phyloP scores from a whole-genome alignment of 176 grass and related monocot species.

The Thalia dealbata region DNA sequence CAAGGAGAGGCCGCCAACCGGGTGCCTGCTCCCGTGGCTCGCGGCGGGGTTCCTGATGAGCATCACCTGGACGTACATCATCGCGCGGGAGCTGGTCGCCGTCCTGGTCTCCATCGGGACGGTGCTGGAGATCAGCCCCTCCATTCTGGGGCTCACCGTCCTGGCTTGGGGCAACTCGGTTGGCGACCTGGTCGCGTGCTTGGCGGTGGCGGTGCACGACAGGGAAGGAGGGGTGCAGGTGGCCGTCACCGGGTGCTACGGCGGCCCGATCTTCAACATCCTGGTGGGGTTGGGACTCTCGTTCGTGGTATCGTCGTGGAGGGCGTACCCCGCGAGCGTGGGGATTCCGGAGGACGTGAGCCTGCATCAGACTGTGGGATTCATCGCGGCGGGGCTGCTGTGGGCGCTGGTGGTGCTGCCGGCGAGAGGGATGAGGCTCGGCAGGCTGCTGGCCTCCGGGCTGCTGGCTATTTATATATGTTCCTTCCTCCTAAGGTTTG shows the following conservation, averaged over 20 bases:
- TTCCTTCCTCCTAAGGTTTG: constrained; percentile 33
- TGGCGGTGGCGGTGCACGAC: constrained; percentile 38
- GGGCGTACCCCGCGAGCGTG: constrained; percentile 15
- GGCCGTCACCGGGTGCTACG: constrained; percentile 54
- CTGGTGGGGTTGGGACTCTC: constrained; percentile 53
- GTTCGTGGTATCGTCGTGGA: constrained; percentile 32
- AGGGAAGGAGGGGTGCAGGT: constrained; percentile 31
- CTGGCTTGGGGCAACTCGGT: constrained; percentile 77
- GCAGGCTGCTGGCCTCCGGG: constrained; percentile 36
- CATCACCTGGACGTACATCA: constrained; percentile 45
- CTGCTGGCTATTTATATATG: constrained; percentile 46
- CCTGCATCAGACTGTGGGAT: constrained; percentile 31
- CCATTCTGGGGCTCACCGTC: constrained; percentile 52
- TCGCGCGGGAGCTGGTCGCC: constrained; percentile 44
- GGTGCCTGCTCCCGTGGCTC: constrained; percentile 37
- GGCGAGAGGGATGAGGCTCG: constrained; percentile 41
- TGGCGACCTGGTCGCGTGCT: constrained; percentile 48
- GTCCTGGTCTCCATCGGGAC: constrained; percentile 29
- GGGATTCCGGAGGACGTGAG: constrained; percentile 22
- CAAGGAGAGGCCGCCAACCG: constrained; percentile 17
- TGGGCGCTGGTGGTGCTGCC: constrained; percentile 38
- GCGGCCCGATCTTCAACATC: constrained; percentile 52
- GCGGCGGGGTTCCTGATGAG: constrained; percentile 59
- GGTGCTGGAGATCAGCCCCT: constrained; percentile 25
- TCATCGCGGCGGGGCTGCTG: constrained; percentile 25